Percentiles rank a stretch among this genome's conserved stretches.
phyloP scores from a whole-genome alignment of 768 basidiomycete species.

The Termitomyces eurrhizus region DNA sequence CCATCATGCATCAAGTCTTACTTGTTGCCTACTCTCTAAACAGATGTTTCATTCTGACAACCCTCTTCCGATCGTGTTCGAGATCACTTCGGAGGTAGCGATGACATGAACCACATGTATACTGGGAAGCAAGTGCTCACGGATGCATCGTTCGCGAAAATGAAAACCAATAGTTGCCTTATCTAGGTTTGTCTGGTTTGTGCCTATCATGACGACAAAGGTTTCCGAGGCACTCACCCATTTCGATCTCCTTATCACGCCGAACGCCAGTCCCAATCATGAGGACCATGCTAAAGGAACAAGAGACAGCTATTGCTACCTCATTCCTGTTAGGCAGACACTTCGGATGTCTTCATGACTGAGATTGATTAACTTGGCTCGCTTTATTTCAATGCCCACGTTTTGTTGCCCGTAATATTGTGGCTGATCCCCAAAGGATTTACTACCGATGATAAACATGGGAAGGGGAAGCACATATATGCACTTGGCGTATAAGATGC shows the following conservation, averaged over 20 bases:
- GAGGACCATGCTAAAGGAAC: not conserved
- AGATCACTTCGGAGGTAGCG: conserved; percentile 1
- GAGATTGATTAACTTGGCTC: conserved; percentile 1
- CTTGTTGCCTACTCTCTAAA: not conserved
- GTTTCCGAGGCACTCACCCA: not conserved
- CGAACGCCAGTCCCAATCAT: not conserved
- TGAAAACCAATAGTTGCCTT: not conserved
- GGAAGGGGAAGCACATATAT: not conserved
- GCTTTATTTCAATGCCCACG: not conserved
- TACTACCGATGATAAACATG: not conserved
- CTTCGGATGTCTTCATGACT: not conserved
- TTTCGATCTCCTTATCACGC: not conserved
- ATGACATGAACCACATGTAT: conserved; percentile 3
- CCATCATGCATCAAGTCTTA: no score
- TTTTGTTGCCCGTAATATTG: not conserved
- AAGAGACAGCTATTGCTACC: not conserved
- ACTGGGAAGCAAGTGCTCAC: conserved; percentile 2
- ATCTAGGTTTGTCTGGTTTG: conserved; percentile 3
- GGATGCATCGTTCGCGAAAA: not conserved
- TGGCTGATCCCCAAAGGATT: not conserved
- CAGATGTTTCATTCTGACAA: not conserved
- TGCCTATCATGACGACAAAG: not conserved
- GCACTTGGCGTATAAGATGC: not conserved
- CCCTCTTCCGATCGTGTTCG: not conserved
- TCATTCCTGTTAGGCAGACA: not conserved